Evolutionary conservation across 257 asterid genomes (phyloP).

Genomic region (Gynochthodes officinalis): DNA sequence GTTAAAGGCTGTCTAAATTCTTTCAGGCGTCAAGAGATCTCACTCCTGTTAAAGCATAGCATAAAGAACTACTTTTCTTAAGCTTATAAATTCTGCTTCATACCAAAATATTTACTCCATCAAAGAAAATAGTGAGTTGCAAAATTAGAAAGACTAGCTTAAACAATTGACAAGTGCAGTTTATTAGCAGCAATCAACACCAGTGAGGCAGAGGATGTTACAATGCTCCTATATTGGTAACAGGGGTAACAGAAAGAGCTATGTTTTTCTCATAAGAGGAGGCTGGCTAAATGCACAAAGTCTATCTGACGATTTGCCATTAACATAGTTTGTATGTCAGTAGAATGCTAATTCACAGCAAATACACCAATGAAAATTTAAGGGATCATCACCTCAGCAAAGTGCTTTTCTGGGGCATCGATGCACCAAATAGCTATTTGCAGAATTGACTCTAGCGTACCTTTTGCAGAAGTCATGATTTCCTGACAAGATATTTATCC

Average conservation of each 20-base stretch:
- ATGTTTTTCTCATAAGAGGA: not conserved
- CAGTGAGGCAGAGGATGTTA: too few species aligned
- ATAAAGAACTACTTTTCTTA: not conserved
- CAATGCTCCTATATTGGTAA: not conserved
- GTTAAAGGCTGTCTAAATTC: not conserved
- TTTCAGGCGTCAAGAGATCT: not conserved
- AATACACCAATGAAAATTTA: not conserved
- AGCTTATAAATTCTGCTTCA: not conserved
- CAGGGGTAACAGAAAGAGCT: not conserved
- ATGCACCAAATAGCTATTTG: conserved; percentile 61
- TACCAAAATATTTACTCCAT: not conserved
- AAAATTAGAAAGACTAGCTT: not conserved
- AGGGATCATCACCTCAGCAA: conserved; percentile 59
- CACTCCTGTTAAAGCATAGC: not conserved
- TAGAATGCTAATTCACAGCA: not conserved
- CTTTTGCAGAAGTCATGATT: conserved; percentile 44
- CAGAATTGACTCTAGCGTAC: conserved; percentile 43
- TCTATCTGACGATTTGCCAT: not conserved
- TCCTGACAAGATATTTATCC: conserved; percentile 29
- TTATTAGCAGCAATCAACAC: too few species aligned
- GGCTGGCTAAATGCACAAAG: not conserved
- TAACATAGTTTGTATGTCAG: not conserved
- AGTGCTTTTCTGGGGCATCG: conserved; percentile 66
- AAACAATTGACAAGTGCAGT: too few species aligned
- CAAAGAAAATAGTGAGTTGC: not conserved